Conservation (phyloP, 2,329 filamentous ascomycete species). For the Didymosphaeria variabile region DNA sequence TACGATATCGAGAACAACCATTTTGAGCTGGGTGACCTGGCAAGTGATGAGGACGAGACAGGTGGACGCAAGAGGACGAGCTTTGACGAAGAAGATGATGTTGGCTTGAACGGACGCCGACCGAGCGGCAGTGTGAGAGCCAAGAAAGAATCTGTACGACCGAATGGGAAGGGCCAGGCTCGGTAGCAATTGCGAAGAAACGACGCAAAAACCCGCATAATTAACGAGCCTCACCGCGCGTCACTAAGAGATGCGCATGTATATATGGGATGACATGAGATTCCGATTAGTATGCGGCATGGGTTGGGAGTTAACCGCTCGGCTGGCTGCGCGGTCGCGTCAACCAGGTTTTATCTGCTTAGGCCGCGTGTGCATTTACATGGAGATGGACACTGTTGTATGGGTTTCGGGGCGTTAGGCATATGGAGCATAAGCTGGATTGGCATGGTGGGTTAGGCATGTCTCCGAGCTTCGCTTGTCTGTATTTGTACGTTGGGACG, state of each 20-base stretch:
- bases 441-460: slow-evolving; percentile 4
- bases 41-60: slow-evolving; percentile 68
- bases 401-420: slow-evolving; percentile 11
- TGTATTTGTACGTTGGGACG: slow-evolving; percentile 8
- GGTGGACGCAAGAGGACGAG: slow-evolving; percentile 42
- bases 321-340: slow-evolving; percentile 28
- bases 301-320: slow-evolving; percentile 18
- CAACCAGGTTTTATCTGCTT: slow-evolving; percentile 5
- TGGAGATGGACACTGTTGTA: slow-evolving; percentile 3
- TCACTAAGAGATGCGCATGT: slow-evolving; percentile 14
- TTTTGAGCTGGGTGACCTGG: slow-evolving; percentile 80
- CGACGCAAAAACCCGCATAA: background rate
- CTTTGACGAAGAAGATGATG: slow-evolving; percentile 40
- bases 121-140: slow-evolving; percentile 38
- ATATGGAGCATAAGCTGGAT: background rate
- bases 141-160: slow-evolving; percentile 40
- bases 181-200: slow-evolving; percentile 17
- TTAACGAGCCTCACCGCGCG: background rate
- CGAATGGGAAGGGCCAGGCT: slow-evolving; percentile 25
- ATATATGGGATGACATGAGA: slow-evolving; percentile 14
- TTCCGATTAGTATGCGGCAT: background rate
- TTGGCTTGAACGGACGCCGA: slow-evolving; percentile 29
- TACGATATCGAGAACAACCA: slow-evolving; percentile 79
- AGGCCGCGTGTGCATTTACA: slow-evolving; percentile 6
- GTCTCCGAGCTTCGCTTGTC: background rate